Evolutionary conservation across 2,329 filamentous ascomycete genomes (phyloP), one percentile per base, ranked within the genome.

Genomic region (Colletotrichum zoysiae): DNA sequence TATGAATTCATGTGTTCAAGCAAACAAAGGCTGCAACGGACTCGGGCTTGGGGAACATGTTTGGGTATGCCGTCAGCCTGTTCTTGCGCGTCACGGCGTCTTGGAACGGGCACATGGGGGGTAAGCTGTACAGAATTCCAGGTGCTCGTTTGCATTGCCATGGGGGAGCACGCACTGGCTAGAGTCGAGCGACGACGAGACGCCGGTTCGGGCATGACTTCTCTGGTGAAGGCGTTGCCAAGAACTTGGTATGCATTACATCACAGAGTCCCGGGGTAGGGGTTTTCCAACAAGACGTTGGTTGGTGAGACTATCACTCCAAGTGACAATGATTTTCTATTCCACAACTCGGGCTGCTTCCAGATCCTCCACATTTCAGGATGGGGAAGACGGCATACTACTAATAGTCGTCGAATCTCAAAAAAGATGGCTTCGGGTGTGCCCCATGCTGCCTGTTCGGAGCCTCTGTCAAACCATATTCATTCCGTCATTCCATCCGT

Each of bases 401-500:
- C 12, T 14, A 9, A 8, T 46, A 18, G 30, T 5, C 30, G 8
- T 59, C 40, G 23, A 20, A 59, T 46, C 40, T 59, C 23, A 30
- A 46, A 30, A 46, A 44, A 60, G 18, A 26, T 1, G 4, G 26
- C 40, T 30, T 9, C 8, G 1, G 1, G 6, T 16, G 20, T 9
- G 38, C 23, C 18, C 16, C 50, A 14, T 38, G 2, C 38, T 6
- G 44, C 20, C n/a, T 5, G 12, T 26, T 5, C 38, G 12, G 18
- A 18, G n/a, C 56, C 20, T 62, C 59, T 60, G 30, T 56, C 50
- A 33, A 18, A 3, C 23, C 62, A 48, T 57, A 48, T 46, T 12
- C 61, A 44, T 64, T 8, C 51, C 20, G 33, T 40, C n/a, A 23
- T 55, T 57, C 56, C 56, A 1, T 57, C 42, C 26, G 30, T 59